Percentiles rank a stretch among this genome's conserved stretches.
Conservation (phyloP, 495 filamentous ascomycete genomes). For the Aspergillus avenaceus region DNA sequence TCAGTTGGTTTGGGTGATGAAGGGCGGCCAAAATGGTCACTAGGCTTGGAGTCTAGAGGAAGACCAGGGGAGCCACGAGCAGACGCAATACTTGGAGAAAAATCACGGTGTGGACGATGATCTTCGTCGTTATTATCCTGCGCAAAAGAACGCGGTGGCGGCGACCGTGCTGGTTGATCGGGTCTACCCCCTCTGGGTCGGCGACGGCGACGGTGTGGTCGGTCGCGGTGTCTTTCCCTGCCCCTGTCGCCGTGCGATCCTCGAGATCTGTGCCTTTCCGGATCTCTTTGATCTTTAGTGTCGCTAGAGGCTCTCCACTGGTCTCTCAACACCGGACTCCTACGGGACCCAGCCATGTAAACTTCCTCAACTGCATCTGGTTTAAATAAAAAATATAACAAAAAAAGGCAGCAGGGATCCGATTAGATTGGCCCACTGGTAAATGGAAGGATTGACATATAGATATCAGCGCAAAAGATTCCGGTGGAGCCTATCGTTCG, state of each 20-base stretch:
- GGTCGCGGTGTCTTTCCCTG: slow-evolving; percentile 30
- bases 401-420: slow-evolving; percentile 9
- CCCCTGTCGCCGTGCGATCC: slow-evolving; percentile 36
- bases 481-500: slow-evolving; percentile 18
- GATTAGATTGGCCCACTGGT: slow-evolving; percentile 6
- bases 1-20: slow-evolving; percentile 17
- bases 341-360: slow-evolving; percentile 55
- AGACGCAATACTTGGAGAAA: slow-evolving; percentile 24
- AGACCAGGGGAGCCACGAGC: slow-evolving; percentile 31
- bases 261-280: slow-evolving; percentile 37
- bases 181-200: slow-evolving; percentile 29
- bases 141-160: slow-evolving; percentile 30
- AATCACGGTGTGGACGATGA: slow-evolving; percentile 27
- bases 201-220: slow-evolving; percentile 26
- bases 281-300: slow-evolving; percentile 33
- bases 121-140: slow-evolving; percentile 28
- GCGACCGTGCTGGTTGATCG: slow-evolving; percentile 31
- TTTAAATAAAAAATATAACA: slow-evolving; percentile 12
- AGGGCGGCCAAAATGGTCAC: slow-evolving; percentile 11
- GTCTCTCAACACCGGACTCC: slow-evolving; percentile 56
- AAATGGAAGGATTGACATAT: slow-evolving; percentile 10
- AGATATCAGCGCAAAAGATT: slow-evolving; percentile 10
- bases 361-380: slow-evolving; percentile 41
- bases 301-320: slow-evolving; percentile 50
- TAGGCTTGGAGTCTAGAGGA: slow-evolving; percentile 9